These are phyloP conservation scores for Exophiala sp. DNA, from an alignment of 2,329 filamentous ascomycete species.

Conservation along the genomic window DNA sequence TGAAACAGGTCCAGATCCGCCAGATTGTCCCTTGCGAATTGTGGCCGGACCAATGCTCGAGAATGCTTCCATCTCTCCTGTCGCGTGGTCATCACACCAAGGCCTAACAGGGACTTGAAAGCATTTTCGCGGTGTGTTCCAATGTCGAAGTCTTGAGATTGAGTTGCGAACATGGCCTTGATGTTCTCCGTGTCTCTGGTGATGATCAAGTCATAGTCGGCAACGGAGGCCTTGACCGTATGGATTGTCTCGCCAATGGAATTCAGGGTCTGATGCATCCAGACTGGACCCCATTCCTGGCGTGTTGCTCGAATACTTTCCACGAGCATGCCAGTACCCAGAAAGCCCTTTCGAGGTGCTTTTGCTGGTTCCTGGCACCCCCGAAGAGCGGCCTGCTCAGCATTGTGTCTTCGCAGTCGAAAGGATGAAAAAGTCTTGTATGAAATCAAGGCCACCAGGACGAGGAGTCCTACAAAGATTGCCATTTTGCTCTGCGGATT, in stretches of 20 bases:
- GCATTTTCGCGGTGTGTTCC: constrained; percentile 69
- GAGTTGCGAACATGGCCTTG: constrained; percentile 68
- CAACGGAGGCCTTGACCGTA: constrained; percentile 36
- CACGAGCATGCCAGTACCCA: constrained; percentile 33
- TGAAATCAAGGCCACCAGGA: constrained; percentile 17
- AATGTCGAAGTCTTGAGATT: constrained; percentile 80
- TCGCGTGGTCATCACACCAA: constrained; percentile 64
- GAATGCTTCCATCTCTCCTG: constrained; percentile 72
- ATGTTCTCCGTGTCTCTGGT: constrained; percentile 55
- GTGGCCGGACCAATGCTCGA: constrained; percentile 73
- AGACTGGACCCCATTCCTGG: constrained; percentile 36
- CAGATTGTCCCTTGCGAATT: constrained; percentile 83
- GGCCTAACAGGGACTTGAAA: constrained; percentile 34
- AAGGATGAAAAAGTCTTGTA: constrained; percentile 30
- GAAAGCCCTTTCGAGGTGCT: constrained; percentile 33
- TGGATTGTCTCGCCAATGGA: constrained; percentile 31
- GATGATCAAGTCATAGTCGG: constrained; percentile 37
- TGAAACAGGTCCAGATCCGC: constrained; percentile 80
- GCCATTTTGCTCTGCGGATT: not conserved
- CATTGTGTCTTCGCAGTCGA: constrained; percentile 29
- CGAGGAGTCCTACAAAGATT: not conserved
- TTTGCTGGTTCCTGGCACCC: constrained; percentile 33
- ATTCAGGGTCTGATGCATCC: constrained; percentile 34
- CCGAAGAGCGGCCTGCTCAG: constrained; percentile 30
- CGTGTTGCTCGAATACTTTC: constrained; percentile 36